Base-by-base conservation (phyloP, 257 asterid genomes). In the Solanum chiquidenum region DNA sequence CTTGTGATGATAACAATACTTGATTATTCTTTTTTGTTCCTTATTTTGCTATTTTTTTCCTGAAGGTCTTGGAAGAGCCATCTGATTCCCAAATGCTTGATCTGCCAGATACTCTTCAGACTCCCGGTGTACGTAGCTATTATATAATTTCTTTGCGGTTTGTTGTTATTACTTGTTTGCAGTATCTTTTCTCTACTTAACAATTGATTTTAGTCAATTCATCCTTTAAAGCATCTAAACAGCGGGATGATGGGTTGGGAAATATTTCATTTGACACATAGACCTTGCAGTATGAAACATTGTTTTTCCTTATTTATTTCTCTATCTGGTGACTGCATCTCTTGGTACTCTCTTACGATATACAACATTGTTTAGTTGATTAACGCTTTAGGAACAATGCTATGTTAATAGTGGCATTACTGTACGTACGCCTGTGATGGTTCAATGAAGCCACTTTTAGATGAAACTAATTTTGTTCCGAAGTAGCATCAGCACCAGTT, bases 61-160 rank as follows among this genome's bases (percentile, higher is more conserved):
- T 92, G 90, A 91, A 96, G 98, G 95, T 87, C 74, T 88, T 93
- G 88, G 98, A 94, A 27, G 98, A 93, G 88, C 94, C 94, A 62
- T 92, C 95, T 55, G 94, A 93, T 73, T 85, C 93, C 42, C 95
- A 91, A 87, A 79, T 88, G 87, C 58, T 87, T 77, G 98, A 91
- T 86, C 89, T 60, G 91, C 95, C 90, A 87, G 95, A 94, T 88
- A 91, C 91, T 91, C 88, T 94, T 89, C 96, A 91, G 90, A 96
- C 99, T 85, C 98, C 99, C 73, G 90, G 88, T 73, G 98, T 96
- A 96, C 58, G 98, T 87, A 86, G 20, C 86, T 88, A 86, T 31
- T 7, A 76, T 14, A 55, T 25, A 4, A 11, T 55, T 80, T 80
- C 31, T 44, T 11, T 29, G n/a, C 29, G 23, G 35, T 85, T 87